Conservation (phyloP, 306 rosid species). For the Fragaria nilgerrensis region DNA sequence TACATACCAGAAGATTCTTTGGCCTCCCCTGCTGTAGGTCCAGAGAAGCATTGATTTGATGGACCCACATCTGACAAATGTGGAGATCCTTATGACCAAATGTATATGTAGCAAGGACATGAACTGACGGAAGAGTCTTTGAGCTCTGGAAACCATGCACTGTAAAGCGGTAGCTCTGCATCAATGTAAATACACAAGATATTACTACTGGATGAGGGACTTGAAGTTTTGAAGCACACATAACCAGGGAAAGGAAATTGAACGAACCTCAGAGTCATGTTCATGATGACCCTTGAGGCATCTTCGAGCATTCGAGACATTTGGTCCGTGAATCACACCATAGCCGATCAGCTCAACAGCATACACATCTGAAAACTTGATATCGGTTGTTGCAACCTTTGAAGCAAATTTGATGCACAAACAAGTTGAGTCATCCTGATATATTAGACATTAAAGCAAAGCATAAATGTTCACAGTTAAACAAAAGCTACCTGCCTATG, state of each 20-base stretch:
- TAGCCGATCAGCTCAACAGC: constrained; percentile 52
- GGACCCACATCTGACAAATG: constrained; percentile 75
- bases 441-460: constrained; percentile 29
- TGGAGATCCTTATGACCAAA: constrained; percentile 59
- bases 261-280: constrained; percentile 56
- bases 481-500: not conserved
- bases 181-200: constrained; percentile 19
- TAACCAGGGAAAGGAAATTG: constrained; percentile 20
- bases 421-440: constrained; percentile 66
- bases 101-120: constrained; percentile 56
- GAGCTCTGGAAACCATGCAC: constrained; percentile 68
- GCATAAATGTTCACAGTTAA: constrained; percentile 3
- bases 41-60: constrained; percentile 51
- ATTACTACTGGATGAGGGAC: constrained; percentile 14
- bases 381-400: constrained; percentile 45
- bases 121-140: constrained; percentile 52
- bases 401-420: constrained; percentile 53
- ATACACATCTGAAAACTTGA: constrained; percentile 65
- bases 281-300: constrained; percentile 35
- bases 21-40: constrained; percentile 63
- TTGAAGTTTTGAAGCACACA: constrained; percentile 14
- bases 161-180: constrained; percentile 62
- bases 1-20: constrained; percentile 78
- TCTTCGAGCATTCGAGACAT: constrained; percentile 37
- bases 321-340: constrained; percentile 46